Conservation (phyloP, 768 basidiomycete species). For the Russula earlei region DNA sequence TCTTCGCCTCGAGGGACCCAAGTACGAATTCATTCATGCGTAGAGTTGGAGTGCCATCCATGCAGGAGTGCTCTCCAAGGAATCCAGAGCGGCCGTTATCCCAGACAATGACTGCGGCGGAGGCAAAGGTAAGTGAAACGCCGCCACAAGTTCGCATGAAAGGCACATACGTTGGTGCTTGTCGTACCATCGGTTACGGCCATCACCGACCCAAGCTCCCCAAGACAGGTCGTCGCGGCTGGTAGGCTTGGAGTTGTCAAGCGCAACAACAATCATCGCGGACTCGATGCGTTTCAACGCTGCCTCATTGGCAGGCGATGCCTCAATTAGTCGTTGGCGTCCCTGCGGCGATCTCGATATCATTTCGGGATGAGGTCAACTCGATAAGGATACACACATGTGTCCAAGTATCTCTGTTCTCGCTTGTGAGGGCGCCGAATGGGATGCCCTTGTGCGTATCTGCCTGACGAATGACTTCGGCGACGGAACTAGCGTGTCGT, state of each 20-base stretch:
- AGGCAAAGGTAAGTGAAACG: not conserved
- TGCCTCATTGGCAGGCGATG: conserved; percentile 53
- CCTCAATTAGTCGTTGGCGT: conserved; percentile 50
- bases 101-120: conserved; percentile 72
- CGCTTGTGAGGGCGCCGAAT: conserved; percentile 78
- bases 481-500: conserved; percentile 39
- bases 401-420: conserved; percentile 87
- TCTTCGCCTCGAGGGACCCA: conserved; percentile 60
- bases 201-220: conserved; percentile 83
- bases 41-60: conserved; percentile 93
- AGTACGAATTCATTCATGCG: conserved; percentile 93
- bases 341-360: conserved; percentile 29
- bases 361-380: conserved; percentile 9
- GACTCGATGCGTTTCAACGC: conserved; percentile 77
- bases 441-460: conserved; percentile 36
- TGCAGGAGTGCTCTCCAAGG: conserved; percentile 77
- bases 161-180: conserved; percentile 78
- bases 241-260: conserved; percentile 77
- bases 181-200: conserved; percentile 88
- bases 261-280: conserved; percentile 75
- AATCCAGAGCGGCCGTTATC: conserved; percentile 94
- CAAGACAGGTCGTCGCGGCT: conserved; percentile 77
- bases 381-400: conserved; percentile 39
- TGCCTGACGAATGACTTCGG: conserved; percentile 54
- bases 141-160: not conserved